Percentiles rank a stretch among this genome's conserved stretches.
Conservation (phyloP, 2,329 filamentous ascomycete genomes). For the Xylaria sp. region DNA sequence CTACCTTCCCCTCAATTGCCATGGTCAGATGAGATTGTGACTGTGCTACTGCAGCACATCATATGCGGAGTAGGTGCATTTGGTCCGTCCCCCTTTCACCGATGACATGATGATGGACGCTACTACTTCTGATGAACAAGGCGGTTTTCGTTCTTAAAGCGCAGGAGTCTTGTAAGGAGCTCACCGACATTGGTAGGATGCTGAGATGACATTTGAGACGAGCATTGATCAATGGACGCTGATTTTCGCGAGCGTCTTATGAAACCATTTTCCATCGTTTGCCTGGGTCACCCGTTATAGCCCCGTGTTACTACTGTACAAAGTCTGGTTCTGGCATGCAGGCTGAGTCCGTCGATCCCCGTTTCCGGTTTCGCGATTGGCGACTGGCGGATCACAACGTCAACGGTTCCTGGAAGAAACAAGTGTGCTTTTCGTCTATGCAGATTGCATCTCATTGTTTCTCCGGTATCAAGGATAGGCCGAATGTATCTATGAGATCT, state of each 20-base stretch:
- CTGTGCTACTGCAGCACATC: neutral
- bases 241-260: no score
- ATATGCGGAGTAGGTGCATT: neutral
- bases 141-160: neutral
- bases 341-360: constrained; percentile 16
- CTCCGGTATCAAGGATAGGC: neutral
- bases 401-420: neutral
- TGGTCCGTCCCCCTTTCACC: neutral
- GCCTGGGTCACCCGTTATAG: neutral
- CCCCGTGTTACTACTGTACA: neutral
- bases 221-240: no score
- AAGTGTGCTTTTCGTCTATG: neutral
- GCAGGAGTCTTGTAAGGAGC: no score
- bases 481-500: neutral
- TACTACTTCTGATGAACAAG: neutral
- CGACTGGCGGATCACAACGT: neutral
- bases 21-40: constrained; percentile 17
- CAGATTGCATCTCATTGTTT: neutral
- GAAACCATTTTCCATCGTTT: constrained; percentile 11
- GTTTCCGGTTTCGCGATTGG: constrained; percentile 14
- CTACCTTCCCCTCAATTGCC: constrained; percentile 19
- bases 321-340: constrained; percentile 1
- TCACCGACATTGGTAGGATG: no score
- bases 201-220: no score
- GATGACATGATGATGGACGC: neutral